These are phyloP conservation scores for Metschnikowia koreensis DNA, from an alignment of 805 yeast species.

Conservation along the genomic window DNA sequence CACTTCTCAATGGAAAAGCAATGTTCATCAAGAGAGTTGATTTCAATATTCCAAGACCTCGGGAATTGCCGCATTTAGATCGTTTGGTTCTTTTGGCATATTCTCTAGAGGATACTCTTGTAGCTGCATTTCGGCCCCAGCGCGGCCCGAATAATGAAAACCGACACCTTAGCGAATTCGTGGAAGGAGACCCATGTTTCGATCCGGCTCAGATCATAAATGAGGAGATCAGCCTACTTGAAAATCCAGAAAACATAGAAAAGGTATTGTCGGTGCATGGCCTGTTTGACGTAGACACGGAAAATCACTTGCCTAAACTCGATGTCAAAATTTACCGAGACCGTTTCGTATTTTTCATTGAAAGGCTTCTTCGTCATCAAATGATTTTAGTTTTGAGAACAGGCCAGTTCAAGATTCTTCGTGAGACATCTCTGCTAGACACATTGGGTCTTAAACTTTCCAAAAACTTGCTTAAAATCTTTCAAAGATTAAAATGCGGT, in stretches of 20 bases:
- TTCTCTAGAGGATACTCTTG: conserved; percentile 16
- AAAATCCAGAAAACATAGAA: conserved; percentile 2
- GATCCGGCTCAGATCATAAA: conserved; percentile 11
- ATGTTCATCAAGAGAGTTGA: conserved; percentile 18
- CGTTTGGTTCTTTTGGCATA: conserved; percentile 16
- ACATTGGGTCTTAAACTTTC: conserved; percentile 12
- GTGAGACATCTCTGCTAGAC: conserved; percentile 10
- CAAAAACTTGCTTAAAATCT: conserved; percentile 9
- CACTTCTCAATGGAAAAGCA: conserved; percentile 16
- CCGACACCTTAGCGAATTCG: conserved; percentile 7
- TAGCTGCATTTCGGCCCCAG: conserved; percentile 17
- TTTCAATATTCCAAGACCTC: conserved; percentile 16
- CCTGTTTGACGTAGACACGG: not conserved
- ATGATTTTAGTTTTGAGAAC: conserved; percentile 16
- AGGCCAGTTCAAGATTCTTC: conserved; percentile 14
- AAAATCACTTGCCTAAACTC: conserved; percentile 11
- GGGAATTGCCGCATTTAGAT: conserved; percentile 12
- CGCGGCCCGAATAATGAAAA: not conserved
- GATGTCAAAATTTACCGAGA: conserved; percentile 14
- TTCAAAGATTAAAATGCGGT: conserved; percentile 12
- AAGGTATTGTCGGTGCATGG: not conserved
- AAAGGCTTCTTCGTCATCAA: conserved; percentile 14
- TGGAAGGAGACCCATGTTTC: conserved; percentile 16
- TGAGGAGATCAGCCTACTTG: conserved; percentile 8
- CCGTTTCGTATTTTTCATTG: conserved; percentile 14